A percentile compares a stretch with the other conserved stretches of the same genome.
Conservation (phyloP, 2,329 filamentous ascomycete genomes). For the Coniochaeta prunicola region DNA sequence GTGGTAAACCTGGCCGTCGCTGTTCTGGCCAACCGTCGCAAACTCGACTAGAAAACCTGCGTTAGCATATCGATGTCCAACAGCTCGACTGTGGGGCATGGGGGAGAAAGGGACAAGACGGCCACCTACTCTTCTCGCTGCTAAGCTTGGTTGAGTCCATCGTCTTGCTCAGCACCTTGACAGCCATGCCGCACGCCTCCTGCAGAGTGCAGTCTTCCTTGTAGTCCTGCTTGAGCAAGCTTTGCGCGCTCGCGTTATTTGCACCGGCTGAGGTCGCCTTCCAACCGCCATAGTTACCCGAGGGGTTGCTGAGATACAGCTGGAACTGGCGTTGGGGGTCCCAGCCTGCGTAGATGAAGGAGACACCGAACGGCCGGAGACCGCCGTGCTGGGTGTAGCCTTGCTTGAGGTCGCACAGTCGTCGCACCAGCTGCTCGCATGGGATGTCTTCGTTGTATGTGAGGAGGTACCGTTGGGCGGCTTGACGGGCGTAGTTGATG, state of each 20-base stretch:
- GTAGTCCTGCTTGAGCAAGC: constrained; percentile 97
- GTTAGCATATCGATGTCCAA: constrained; percentile 8
- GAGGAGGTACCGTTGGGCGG: constrained; percentile 92
- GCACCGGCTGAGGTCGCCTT: constrained; percentile 97
- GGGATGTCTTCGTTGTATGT: constrained; percentile 99
- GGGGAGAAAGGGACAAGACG: not conserved
- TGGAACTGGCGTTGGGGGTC: constrained; percentile 96
- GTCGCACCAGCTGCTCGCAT: constrained; percentile 95
- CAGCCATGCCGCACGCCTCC: constrained; percentile 93
- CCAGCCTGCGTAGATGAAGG: constrained; percentile 99
- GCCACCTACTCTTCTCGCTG: constrained; percentile 87
- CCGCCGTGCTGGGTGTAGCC: constrained; percentile 99
- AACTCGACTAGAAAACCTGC: constrained; percentile 68
- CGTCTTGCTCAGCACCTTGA: constrained; percentile 99
- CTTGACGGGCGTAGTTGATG: constrained; percentile 98
- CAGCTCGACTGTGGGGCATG: not conserved
- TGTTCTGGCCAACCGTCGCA: constrained; percentile 92
- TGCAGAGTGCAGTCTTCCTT: constrained; percentile 96
- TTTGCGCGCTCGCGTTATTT: constrained; percentile 96
- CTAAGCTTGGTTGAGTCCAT: constrained; percentile 99
- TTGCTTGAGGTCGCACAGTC: constrained; percentile 96
- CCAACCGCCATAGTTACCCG: constrained; percentile 98
- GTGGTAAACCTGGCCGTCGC: constrained; percentile 95
- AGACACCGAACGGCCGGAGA: constrained; percentile 94
- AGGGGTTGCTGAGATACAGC: constrained; percentile 97